A percentile compares a stretch with the other conserved stretches of the same genome.
These are phyloP conservation scores for Termitomyces sp. DNA, from an alignment of 768 basidiomycete species.

Conservation along the genomic window DNA sequence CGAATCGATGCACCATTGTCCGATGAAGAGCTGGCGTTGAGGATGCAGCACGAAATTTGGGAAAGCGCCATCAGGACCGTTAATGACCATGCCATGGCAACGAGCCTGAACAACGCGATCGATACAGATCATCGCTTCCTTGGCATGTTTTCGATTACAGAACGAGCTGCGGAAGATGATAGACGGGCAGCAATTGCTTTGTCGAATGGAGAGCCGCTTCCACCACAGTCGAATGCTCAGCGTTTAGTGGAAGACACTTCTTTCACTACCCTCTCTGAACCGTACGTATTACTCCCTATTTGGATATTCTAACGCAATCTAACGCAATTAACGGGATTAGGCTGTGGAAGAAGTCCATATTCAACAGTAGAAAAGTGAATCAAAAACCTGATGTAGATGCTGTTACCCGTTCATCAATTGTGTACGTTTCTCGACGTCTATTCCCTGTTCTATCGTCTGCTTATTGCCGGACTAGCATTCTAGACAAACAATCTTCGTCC, in stretches of 20 bases:
- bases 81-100: slow-evolving; percentile 11
- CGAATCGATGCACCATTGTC: slow-evolving; percentile 13
- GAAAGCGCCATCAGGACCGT: slow-evolving; percentile 3
- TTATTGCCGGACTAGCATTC: not conserved
- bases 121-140: slow-evolving; percentile 10
- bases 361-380: not conserved
- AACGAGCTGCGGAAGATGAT: slow-evolving; percentile 16
- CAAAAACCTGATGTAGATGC: not conserved
- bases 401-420: not conserved
- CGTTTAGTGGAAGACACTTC: slow-evolving; percentile 10
- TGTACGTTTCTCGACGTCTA: not conserved
- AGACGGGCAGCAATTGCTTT: slow-evolving; percentile 12
- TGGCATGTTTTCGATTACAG: slow-evolving; percentile 4
- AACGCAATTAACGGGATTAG: not conserved
- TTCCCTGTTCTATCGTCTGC: not conserved
- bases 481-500: not conserved
- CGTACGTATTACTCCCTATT: slow-evolving; percentile 4
- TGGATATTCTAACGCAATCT: not conserved
- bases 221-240: slow-evolving; percentile 13
- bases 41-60: slow-evolving; percentile 7
- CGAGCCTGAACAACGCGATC: slow-evolving; percentile 13
- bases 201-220: slow-evolving; percentile 3
- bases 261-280: slow-evolving; percentile 2
- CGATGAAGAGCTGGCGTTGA: slow-evolving; percentile 16
- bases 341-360: not conserved